Evolutionary conservation across 306 rosid species (phyloP), one percentile per base, ranked within the genome.

Genomic region (Quillaja saponaria): DNA sequence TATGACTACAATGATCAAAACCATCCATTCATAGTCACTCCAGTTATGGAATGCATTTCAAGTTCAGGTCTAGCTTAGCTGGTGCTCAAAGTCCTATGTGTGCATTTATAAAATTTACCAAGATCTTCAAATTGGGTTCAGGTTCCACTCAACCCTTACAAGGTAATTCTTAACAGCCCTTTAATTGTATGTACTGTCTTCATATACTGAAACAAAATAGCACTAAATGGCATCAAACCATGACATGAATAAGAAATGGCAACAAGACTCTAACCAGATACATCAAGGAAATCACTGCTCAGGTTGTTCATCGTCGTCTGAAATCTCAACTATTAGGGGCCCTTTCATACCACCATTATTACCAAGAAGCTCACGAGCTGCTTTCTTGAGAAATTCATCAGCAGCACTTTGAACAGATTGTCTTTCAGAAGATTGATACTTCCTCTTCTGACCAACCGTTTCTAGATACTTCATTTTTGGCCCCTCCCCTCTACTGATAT

Each of bases 321-420:
- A 81, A 55, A 67, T 56, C 13, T 66, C 81, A 21, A 67, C 42
- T 56, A 13, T 78, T 53, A 92, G 18, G 16, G 99, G 99, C 31
- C 96, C 98, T 74, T 76, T 82, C 40, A 86, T n/a, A 72, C 87
- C 79, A 2, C 75, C 72, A 57, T 68, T 71, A 63, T 84, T 66
- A 63, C 90, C 96, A 47, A 86, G 84, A 85, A 89, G 77, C 79
- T 92, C 99, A 2, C 73, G 77, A 3, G 95, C 64, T 40, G 99
- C 96, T 82, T 92, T 92, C 78, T 87, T 89, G 28, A 92, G 85
- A 77, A 92, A 92, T 37, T 94, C 97, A 79, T 84, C 80, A 49
- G 96, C 82, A 74, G 90, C 86, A 41, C 64, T 58, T 68, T 89
- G 76, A 76, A 87, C 91, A 47, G 96, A 87, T 40, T 58, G 80